Base-by-base conservation (phyloP, 768 basidiomycete species). In the Tulasnella sp. region DNA sequence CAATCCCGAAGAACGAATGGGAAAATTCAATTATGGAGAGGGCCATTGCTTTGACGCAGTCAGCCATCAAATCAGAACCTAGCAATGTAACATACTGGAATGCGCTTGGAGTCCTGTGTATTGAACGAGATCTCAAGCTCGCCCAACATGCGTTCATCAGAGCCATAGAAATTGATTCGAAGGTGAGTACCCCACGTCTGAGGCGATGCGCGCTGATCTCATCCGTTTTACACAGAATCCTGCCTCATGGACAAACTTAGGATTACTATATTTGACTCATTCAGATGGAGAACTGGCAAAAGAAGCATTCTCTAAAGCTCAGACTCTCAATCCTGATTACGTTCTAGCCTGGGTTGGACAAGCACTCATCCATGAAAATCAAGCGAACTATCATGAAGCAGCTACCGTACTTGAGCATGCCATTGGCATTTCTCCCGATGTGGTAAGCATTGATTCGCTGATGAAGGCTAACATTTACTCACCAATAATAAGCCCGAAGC, bases 81-180 rank as follows among this genome's bases (percentile, higher is more conserved):
- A 68, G 69, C 24, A 86, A 86, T 60, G 74, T 79, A 53, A 58
- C 65, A 12, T 84, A 83, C 59, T 99, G 95, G 95, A 73, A 75
- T 56, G 78, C 85, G 1, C 66, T 98, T 25, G 95, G 85, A 0
- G 75, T 80, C 57, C 70, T 82, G 13, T 70, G 80, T 53, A 84
- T 89, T 59, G 59, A 72, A 6, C 69, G 67, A 12, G 78, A 83
- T 37, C 74, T 83, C 0, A 82, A 78, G 58, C 70, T 77, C 1
- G 81, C 88, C 2, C 93, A 99, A 64, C 90, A 98, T 66, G 84
- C 88, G 3, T 95, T 88, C 59, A 79, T 96, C 61, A 83, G 77
- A 53, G 83, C 91, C 4, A 65, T 98, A 40, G 92, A 96, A 58
- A 69, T 86, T 33, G 81, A 96, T 61, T 65, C 76, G 0, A 93